Evolutionary conservation across 1,139 yeast species (phyloP).

Genomic region (Blastobotrys persicus): DNA sequence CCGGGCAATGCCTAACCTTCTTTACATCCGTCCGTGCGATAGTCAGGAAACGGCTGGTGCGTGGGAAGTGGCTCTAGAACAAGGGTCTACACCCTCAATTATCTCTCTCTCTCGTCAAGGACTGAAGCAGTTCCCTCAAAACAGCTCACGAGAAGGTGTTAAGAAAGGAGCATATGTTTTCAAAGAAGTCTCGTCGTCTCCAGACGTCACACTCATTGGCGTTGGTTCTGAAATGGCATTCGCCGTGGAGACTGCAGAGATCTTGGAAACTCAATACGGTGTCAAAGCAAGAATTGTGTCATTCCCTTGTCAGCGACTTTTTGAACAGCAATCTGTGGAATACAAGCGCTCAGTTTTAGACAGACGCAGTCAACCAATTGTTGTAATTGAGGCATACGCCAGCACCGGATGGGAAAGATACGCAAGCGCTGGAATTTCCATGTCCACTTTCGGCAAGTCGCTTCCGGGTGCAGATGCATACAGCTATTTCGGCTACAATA

Average conservation of each 20-base stretch:
- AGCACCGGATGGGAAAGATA: constrained; percentile 42
- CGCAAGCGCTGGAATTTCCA: constrained; percentile 39
- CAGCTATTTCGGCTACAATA: not conserved
- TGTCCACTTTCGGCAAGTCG: constrained; percentile 33
- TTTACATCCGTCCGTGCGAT: constrained; percentile 38
- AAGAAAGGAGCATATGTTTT: constrained; percentile 36
- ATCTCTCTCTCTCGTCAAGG: constrained; percentile 36
- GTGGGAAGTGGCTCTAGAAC: constrained; percentile 34
- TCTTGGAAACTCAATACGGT: constrained; percentile 28
- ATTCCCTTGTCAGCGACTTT: constrained; percentile 37
- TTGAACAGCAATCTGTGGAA: constrained; percentile 33
- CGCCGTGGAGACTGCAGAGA: constrained; percentile 36
- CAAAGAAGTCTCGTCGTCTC: constrained; percentile 23
- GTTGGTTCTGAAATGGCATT: constrained; percentile 38
- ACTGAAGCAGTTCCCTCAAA: constrained; percentile 30
- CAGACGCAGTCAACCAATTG: constrained; percentile 29
- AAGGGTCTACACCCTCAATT: constrained; percentile 29
- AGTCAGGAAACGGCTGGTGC: constrained; percentile 38
- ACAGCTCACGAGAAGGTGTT: constrained; percentile 30
- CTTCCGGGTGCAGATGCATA: constrained; percentile 4
- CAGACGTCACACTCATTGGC: constrained; percentile 34
- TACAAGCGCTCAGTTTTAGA: constrained; percentile 32
- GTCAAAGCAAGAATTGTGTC: constrained; percentile 35
- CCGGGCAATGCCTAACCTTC: constrained; percentile 40
- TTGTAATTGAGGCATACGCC: constrained; percentile 40